phyloP scores from a whole-genome alignment of 2,329 filamentous ascomycete genomes.

The Colletotrichum orbiculare region DNA sequence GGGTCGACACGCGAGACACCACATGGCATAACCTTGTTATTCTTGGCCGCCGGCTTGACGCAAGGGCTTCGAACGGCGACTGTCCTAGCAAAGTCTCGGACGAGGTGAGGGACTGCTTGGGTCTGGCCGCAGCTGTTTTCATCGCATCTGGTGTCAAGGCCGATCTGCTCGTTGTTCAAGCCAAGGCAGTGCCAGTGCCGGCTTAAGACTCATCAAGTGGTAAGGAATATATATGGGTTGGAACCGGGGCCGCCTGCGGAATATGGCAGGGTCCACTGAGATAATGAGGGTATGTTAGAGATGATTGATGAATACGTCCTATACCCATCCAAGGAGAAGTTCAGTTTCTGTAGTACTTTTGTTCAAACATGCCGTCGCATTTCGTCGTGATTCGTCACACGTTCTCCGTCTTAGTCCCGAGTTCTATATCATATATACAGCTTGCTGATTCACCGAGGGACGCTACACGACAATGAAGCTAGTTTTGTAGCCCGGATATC shows the following conservation, averaged over 20 bases:
- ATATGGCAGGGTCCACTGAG: no score
- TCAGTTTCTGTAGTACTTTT: no score
- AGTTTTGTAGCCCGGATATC: not conserved
- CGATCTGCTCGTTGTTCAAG: slow-evolving; percentile 43
- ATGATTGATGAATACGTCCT: no score
- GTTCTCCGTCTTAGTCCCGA: no score
- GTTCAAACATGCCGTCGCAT: no score
- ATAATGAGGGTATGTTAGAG: no score
- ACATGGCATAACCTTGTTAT: slow-evolving; percentile 42
- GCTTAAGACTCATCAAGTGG: not conserved
- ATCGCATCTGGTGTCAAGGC: slow-evolving; percentile 41
- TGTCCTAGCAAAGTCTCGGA: slow-evolving; percentile 32
- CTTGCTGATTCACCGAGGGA: no score
- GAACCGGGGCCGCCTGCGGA: no score
- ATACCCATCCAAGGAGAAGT: no score
- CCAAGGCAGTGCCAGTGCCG: slow-evolving; percentile 9
- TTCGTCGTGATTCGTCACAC: no score
- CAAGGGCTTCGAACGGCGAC: slow-evolving; percentile 27
- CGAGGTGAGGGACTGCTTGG: slow-evolving; percentile 43
- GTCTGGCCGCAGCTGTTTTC: slow-evolving; percentile 37
- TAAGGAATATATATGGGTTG: no score
- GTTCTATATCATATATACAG: no score
- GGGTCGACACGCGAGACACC: slow-evolving; percentile 16
- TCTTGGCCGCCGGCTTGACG: slow-evolving; percentile 40
- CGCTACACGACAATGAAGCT: not conserved